phyloP scores from a whole-genome alignment of 208 protist genomes.

The Strigomonas galati region DNA sequence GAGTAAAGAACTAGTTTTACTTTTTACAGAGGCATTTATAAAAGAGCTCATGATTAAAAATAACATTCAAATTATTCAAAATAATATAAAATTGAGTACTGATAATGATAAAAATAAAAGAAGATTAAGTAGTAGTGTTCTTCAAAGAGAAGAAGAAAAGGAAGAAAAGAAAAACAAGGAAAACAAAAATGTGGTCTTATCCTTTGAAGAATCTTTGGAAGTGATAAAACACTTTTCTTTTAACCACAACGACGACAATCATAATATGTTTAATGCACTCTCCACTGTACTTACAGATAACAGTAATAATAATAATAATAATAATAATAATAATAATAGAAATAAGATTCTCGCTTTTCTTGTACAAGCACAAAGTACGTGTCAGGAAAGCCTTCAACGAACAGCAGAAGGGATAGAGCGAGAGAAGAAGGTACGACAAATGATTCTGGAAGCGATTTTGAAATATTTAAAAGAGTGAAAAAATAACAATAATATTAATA shows the following conservation, averaged over 20 bases:
- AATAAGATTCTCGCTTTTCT: not conserved
- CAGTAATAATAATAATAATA: not conserved
- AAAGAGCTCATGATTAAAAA: not conserved
- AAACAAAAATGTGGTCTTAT: not conserved
- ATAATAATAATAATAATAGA: not conserved
- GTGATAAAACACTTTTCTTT: not conserved
- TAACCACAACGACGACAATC: not conserved
- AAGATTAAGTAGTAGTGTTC: too few species aligned
- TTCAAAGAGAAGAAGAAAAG: too few species aligned
- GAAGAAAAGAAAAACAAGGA: too few species aligned
- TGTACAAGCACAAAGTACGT: not conserved
- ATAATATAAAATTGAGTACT: not conserved
- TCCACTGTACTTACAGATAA: not conserved
- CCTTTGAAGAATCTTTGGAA: not conserved
- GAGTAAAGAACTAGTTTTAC: not conserved
- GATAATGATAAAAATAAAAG: not conserved
- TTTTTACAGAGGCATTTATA: not conserved
- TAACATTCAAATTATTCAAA: not conserved
- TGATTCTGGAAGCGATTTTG: not conserved
- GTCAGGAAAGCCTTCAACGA: not conserved
- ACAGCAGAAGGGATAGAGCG: not conserved
- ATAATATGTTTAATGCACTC: not conserved
- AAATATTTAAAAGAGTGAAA: not conserved
- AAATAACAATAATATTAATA: too few species aligned
- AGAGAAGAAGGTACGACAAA: not conserved